Evolutionary conservation across 1,284 basidiomycete species (phyloP).

Genomic region (Microbotryomycetes sp.): DNA sequence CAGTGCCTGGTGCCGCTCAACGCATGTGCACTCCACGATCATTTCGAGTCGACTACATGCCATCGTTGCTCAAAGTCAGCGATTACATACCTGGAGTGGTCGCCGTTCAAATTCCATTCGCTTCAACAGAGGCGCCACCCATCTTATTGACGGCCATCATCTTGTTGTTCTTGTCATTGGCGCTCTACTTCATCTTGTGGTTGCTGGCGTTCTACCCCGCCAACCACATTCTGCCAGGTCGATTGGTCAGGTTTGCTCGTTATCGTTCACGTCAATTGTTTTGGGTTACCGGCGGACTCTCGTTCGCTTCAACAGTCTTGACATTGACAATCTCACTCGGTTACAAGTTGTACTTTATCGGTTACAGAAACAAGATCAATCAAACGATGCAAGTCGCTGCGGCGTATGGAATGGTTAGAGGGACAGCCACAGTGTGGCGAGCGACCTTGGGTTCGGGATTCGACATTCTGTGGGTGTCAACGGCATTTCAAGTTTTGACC

Average conservation of each 20-base stretch:
- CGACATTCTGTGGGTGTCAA: conserved; percentile 19
- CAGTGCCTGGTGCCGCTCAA: background rate
- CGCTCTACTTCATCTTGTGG: conserved; percentile 29
- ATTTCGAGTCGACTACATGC: conserved; percentile 16
- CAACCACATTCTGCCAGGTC: background rate
- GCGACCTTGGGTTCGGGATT: conserved; percentile 11
- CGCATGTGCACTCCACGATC: conserved; percentile 3
- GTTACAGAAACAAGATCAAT: conserved; percentile 5
- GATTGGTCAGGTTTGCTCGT: conserved; percentile 12
- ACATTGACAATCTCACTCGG: conserved; percentile 25
- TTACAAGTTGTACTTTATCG: conserved; percentile 15
- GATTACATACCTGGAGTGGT: conserved; percentile 20
- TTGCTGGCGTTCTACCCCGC: conserved; percentile 29
- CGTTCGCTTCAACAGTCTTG: conserved; percentile 17
- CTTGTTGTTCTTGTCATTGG: conserved; percentile 9
- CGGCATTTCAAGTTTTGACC: conserved; percentile 1
- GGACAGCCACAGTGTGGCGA: conserved; percentile 2
- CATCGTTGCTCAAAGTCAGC: conserved; percentile 12
- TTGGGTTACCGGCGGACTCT: conserved; percentile 4
- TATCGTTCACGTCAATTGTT: conserved; percentile 12
- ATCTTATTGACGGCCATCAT: conserved; percentile 22
- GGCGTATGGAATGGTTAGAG: background rate
- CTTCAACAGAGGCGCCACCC: conserved; percentile 15
- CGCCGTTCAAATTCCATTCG: conserved; percentile 21
- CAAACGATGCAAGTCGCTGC: background rate